Base-by-base conservation (phyloP, 345 rosid genomes). In the Salix caprea region DNA sequence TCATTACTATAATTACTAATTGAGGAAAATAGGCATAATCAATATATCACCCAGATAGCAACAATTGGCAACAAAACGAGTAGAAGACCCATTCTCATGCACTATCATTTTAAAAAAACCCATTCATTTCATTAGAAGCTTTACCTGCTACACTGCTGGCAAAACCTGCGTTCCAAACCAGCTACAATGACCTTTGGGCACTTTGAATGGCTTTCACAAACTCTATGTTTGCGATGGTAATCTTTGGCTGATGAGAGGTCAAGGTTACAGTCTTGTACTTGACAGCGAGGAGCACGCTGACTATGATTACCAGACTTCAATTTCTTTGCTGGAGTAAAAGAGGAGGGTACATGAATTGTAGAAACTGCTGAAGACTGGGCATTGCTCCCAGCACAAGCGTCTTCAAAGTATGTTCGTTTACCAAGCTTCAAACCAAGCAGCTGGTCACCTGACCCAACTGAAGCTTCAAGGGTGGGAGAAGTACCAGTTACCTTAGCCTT, bases 111-210 rank as follows among this genome's bases (percentile, higher is more conserved):
- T 54, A 37, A 30, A 15, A 32, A 18, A 14, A 23, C 44, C 36
- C 34, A 14, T 21, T 34, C 19, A 5, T 44, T 54, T 60, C 23
- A 36, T 28, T n/a, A 48, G 74, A 80, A 73, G 60, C 39, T 24
- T 72, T 80, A 93, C 97, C 95, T 95, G 93, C 99, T 95, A 74
- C 99, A 95, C 81, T 95, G 97, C 87, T 95, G 99, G 86, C 97
- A 95, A 85, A 95, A 95, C 79, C 97, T 84, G 46, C 94, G 96
- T 77, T 93, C 97, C 48, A 88, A 67, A 65, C 97, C 97, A 83
- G 83, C 86, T 65, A 95, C 94, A 76, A 83, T 79, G 62, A 93
- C 99, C 85, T 85, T 88, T 9, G 97, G 90, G 80, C 85, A 80
- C 82, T 91, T 92, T 1, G 97, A 94, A 89, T 94, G 98, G 72